Evolutionary conservation across 23 red algal species (phyloP).

Genomic region (Pyropia yezoensis): DNA sequence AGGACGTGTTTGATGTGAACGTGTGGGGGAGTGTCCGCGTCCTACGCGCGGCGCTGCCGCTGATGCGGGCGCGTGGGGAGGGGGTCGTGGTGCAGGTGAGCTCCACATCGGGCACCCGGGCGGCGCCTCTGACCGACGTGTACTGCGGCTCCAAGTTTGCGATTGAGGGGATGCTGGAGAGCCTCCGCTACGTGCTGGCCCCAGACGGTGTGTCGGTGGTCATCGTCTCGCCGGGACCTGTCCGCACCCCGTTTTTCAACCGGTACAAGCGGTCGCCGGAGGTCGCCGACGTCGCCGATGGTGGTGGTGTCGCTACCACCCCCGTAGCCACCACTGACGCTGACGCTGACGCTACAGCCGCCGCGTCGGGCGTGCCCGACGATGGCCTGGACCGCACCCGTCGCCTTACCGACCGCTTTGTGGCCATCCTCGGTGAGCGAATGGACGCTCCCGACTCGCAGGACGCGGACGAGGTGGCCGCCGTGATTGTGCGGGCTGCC

Average conservation of each 20-base stretch:
- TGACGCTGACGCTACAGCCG: too few species aligned
- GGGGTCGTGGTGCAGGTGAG: slow-evolving; percentile 22
- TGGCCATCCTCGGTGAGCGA: too few species aligned
- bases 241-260: slow-evolving; percentile 19
- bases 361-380: too few species aligned
- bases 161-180: slow-evolving; percentile 29
- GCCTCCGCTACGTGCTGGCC: slow-evolving; percentile 19
- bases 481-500: too few species aligned
- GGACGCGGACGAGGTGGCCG: too few species aligned
- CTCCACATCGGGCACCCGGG: slow-evolving; percentile 13
- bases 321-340: too few species aligned
- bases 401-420: too few species aligned
- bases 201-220: slow-evolving; percentile 26
- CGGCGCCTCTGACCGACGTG: slow-evolving; percentile 20
- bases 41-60: slow-evolving; percentile 15
- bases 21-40: slow-evolving; percentile 34
- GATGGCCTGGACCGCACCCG: too few species aligned
- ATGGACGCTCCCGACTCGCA: too few species aligned
- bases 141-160: slow-evolving; percentile 44
- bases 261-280: not conserved
- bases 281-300: too few species aligned
- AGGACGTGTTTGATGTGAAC: slow-evolving; percentile 44
- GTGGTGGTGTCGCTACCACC: too few species aligned
- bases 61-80: slow-evolving; percentile 10
- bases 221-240: slow-evolving; percentile 32